Base-by-base conservation (phyloP, 768 basidiomycete species). In the Phaffia tasmanica region DNA sequence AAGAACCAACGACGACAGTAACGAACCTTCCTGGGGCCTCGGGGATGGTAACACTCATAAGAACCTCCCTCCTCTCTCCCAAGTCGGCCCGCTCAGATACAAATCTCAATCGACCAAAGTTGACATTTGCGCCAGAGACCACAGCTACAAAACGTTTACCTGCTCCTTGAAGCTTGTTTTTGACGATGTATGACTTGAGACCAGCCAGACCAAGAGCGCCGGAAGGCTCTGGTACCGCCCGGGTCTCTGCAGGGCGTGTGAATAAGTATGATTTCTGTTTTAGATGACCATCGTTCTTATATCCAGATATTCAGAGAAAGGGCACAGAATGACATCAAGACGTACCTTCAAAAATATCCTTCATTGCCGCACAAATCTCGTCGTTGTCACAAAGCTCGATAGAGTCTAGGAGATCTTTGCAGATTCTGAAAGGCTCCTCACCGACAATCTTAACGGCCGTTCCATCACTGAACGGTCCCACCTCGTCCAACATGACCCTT, bases 11-110 rank as follows among this genome's bases (percentile, higher is more conserved):
- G 29, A 68, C 27, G 53, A 23, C 53, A 65, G 19, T 21, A 51
- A 62, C 83, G 71, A 74, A 86, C 93, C 86, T 89, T 78, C 95
- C 95, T 5, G 91, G 88, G 67, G 78, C 80, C 75, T 99, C 95
- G 27, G 95, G 92, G 62, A 98, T 87, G 72, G 89, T 87, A n/a
- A 97, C 88, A 72, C 88, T 88, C 71, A 98, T 81, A 56, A 98
- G 81, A 0, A 88, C 95, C 77, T 99, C 95, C 62, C 87, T 82
- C 15, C 94, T 87, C 77, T 99, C 95, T 70, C 95, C 95, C 23
- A 98, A 81, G 76, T 97, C 92, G 3, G 95, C 95, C 65, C 95
- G 91, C 75, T 99, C 95, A 23, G 95, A 88, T n/a, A 99, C 93
- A 74, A 98, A 99, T 14, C 95, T 84, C 56, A 99, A 77, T 53